Conservation (phyloP, 2,329 filamentous ascomycete genomes). For the Polytolypa hystricis region DNA sequence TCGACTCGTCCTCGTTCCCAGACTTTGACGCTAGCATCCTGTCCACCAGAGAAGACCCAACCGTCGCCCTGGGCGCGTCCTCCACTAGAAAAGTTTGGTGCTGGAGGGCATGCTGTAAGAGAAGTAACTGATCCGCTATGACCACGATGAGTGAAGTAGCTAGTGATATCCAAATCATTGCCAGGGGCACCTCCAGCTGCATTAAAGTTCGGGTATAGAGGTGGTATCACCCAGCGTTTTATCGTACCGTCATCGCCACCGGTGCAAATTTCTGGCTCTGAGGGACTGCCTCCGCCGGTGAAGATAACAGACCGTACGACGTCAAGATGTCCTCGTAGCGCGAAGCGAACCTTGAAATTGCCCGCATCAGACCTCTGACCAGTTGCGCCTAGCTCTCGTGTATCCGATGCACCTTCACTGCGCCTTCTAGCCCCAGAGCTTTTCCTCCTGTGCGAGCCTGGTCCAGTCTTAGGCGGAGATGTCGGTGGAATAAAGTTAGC, state of each 20-base stretch:
- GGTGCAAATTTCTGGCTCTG: slow-evolving; percentile 93
- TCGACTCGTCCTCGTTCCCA: slow-evolving; percentile 94
- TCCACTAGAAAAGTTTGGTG: slow-evolving; percentile 79
- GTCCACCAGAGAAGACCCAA: slow-evolving; percentile 96
- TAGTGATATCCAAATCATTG: slow-evolving; percentile 79
- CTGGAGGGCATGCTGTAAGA: slow-evolving; percentile 74
- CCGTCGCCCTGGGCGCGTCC: slow-evolving; percentile 82
- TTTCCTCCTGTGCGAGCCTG: slow-evolving; percentile 64
- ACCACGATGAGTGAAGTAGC: slow-evolving; percentile 90
- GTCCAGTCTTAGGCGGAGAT: slow-evolving; percentile 58
- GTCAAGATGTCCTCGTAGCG: slow-evolving; percentile 81
- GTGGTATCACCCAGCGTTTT: slow-evolving; percentile 92
- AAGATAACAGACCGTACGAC: slow-evolving; percentile 93
- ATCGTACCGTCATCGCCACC: slow-evolving; percentile 91
- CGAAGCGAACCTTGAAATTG: slow-evolving; percentile 87
- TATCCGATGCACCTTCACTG: slow-evolving; percentile 54
- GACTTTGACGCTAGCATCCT: slow-evolving; percentile 83
- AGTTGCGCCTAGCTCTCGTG: slow-evolving; percentile 32
- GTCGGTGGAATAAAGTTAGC: slow-evolving; percentile 68
- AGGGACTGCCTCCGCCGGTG: slow-evolving; percentile 87
- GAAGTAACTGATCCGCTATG: slow-evolving; percentile 85
- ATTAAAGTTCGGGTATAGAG: slow-evolving; percentile 50
- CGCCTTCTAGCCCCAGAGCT: slow-evolving; percentile 62
- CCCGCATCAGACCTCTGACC: slow-evolving; percentile 52
- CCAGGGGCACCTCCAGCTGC: slow-evolving; percentile 43